A percentile compares a stretch with the other conserved stretches of the same genome.
Evolutionary conservation across 1,284 basidiomycete genomes (phyloP).

Genomic region (Ceratobasidium sp.): DNA sequence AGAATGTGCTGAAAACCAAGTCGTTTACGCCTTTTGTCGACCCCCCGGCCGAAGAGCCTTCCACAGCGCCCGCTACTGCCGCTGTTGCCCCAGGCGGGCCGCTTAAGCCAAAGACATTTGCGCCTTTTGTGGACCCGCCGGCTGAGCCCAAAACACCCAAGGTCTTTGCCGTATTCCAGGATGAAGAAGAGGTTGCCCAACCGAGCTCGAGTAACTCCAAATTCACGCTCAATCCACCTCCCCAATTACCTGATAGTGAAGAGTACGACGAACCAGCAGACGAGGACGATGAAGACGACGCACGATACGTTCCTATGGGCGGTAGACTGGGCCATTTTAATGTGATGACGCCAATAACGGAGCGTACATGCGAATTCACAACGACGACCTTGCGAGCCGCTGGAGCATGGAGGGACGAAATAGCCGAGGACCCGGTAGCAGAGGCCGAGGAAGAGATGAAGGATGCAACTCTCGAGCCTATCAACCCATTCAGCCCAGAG

Average conservation of each 20-base stretch:
- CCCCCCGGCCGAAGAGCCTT: conserved; percentile 32
- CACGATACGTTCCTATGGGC: conserved; percentile 63
- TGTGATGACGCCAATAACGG: conserved; percentile 93
- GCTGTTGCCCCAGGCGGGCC: conserved; percentile 30
- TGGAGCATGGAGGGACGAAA: conserved; percentile 43
- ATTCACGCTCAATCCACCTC: conserved; percentile 48
- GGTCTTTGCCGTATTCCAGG: conserved; percentile 44
- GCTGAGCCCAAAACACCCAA: conserved; percentile 26
- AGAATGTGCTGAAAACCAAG: conserved; percentile 36
- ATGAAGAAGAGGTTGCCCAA: conserved; percentile 48
- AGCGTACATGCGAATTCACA: conserved; percentile 86
- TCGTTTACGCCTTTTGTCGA: conserved; percentile 44
- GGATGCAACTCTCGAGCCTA: conserved; percentile 77
- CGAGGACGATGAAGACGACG: conserved; percentile 45
- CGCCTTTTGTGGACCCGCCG: conserved; percentile 39
- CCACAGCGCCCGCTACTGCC: background rate
- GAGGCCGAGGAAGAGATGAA: conserved; percentile 61
- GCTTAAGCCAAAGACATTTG: conserved; percentile 18
- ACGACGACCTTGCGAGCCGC: conserved; percentile 49
- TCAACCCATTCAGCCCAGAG: conserved; percentile 79
- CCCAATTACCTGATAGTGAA: conserved; percentile 48
- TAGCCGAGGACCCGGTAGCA: conserved; percentile 33
- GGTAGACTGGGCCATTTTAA: conserved; percentile 78
- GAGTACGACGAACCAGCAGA: conserved; percentile 43
- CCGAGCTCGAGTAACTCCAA: conserved; percentile 12